Percentiles rank a stretch among this genome's conserved stretches.
phyloP scores from a whole-genome alignment of 2,329 filamentous ascomycete species.

The Chaetoscypha palmicola region DNA sequence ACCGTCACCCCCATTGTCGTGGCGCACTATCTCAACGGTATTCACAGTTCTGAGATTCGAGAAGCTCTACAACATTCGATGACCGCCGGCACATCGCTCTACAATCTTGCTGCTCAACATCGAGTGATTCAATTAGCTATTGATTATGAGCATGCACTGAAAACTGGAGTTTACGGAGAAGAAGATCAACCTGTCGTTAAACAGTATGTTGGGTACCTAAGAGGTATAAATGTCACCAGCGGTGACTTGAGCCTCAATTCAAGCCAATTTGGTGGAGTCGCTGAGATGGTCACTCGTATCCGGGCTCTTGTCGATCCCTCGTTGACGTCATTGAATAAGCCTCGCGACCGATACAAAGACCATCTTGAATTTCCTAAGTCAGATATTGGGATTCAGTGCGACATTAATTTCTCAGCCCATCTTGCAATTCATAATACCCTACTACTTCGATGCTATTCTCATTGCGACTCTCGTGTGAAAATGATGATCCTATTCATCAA shows the following conservation, averaged over 20 bases:
- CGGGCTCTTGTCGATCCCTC: conserved; percentile 33
- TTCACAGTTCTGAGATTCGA: conserved; percentile 41
- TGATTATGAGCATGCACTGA: conserved; percentile 49
- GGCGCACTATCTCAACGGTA: conserved; percentile 46
- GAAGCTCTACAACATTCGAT: conserved; percentile 31
- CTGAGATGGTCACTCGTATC: conserved; percentile 20
- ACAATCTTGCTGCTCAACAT: conserved; percentile 36
- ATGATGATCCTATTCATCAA: conserved; percentile 82
- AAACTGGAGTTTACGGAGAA: conserved; percentile 40
- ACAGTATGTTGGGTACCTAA: conserved; percentile 46
- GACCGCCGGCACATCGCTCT: conserved; percentile 30
- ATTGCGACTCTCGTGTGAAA: conserved; percentile 69
- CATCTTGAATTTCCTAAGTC: conserved; percentile 70
- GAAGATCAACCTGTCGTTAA: conserved; percentile 34
- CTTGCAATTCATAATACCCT: conserved; percentile 78
- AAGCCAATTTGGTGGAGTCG: conserved; percentile 9
- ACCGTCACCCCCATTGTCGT: conserved; percentile 30
- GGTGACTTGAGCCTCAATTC: conserved; percentile 22
- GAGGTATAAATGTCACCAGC: conserved; percentile 24
- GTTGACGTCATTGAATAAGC: conserved; percentile 41
- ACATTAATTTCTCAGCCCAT: conserved; percentile 85
- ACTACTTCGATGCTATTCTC: conserved; percentile 75
- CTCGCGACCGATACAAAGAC: conserved; percentile 48
- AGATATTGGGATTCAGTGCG: conserved; percentile 76
- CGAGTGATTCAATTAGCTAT: conserved; percentile 48